These are phyloP conservation scores for Cutaneotrichosporon cutaneum DNA, from an alignment of 1,284 basidiomycete species.

Conservation along the genomic window DNA sequence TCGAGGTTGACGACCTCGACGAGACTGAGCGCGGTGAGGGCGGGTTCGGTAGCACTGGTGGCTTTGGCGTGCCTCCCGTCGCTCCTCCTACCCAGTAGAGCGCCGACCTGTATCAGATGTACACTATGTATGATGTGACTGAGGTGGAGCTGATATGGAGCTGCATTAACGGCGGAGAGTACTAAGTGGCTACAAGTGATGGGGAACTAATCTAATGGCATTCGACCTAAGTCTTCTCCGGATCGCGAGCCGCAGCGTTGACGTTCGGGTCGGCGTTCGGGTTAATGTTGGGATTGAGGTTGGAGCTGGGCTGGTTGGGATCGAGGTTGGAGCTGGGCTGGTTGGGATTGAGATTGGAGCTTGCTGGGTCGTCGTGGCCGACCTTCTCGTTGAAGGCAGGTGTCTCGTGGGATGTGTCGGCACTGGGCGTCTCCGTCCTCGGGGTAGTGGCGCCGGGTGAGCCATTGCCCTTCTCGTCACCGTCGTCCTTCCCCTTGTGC, in stretches of 20 bases:
- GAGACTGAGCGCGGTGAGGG: slow-evolving; percentile 78
- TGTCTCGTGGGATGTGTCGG: background rate
- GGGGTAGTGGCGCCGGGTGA: too few species aligned
- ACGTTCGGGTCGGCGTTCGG: background rate
- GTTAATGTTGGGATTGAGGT: background rate
- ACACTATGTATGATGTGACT: slow-evolving; percentile 1
- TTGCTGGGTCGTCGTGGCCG: background rate
- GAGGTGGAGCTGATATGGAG: background rate
- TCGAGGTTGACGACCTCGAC: slow-evolving; percentile 82
- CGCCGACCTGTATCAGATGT: background rate
- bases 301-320: background rate
- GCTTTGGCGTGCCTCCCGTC: background rate
- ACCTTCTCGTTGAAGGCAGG: background rate
- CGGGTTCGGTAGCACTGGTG: slow-evolving; percentile 95
- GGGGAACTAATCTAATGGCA: background rate
- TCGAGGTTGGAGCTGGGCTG: background rate
- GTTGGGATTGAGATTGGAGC: background rate
- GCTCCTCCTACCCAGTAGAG: background rate
- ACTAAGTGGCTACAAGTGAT: background rate
- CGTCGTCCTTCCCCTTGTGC: slow-evolving; percentile 5
- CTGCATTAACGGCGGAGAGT: background rate
- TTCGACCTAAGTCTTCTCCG: background rate
- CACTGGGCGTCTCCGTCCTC: background rate
- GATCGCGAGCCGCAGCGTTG: background rate
- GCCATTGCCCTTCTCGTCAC: background rate